Evolutionary conservation across 768 basidiomycete species (phyloP).

Genomic region (Agaricus subrufescens): DNA sequence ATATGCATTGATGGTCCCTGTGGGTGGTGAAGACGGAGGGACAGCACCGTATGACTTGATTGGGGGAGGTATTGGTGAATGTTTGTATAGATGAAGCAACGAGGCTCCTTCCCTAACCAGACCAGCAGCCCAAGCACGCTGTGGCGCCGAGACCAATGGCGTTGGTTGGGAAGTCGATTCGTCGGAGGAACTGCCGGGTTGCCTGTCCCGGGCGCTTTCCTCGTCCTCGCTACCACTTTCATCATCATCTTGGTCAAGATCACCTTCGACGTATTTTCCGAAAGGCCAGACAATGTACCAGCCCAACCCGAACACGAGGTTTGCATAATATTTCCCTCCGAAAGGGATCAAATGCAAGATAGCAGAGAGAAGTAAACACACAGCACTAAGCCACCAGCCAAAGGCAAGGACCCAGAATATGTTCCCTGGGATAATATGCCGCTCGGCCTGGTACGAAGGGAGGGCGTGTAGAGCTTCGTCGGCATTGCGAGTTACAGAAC

Average conservation of each 20-base stretch:
- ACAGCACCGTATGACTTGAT: slow-evolving; percentile 72
- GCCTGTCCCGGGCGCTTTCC: slow-evolving; percentile 27
- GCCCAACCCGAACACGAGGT: slow-evolving; percentile 85
- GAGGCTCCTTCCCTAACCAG: slow-evolving; percentile 42
- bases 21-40: slow-evolving; percentile 23
- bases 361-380: slow-evolving; percentile 63
- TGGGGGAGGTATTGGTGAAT: slow-evolving; percentile 31
- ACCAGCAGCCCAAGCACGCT: slow-evolving; percentile 40
- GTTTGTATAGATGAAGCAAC: slow-evolving; percentile 28
- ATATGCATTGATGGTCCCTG: slow-evolving; percentile 21
- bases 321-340: slow-evolving; percentile 81
- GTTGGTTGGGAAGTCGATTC: slow-evolving; percentile 32
- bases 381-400: slow-evolving; percentile 88
- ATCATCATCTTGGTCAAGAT: slow-evolving; percentile 26
- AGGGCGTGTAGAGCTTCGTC: slow-evolving; percentile 91
- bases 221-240: slow-evolving; percentile 10
- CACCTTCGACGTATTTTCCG: slow-evolving; percentile 96
- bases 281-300: slow-evolving; percentile 99
- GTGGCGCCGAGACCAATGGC: slow-evolving; percentile 18
- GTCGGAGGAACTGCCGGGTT: slow-evolving; percentile 28
- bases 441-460: slow-evolving; percentile 89
- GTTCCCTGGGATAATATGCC: slow-evolving; percentile 91
- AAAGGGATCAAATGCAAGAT: slow-evolving; percentile 70
- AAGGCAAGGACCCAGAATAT: slow-evolving; percentile 87
- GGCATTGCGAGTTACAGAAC: slow-evolving; percentile 93